Conservation (phyloP, 129 eudicot species). For the Flaveria brownii region DNA sequence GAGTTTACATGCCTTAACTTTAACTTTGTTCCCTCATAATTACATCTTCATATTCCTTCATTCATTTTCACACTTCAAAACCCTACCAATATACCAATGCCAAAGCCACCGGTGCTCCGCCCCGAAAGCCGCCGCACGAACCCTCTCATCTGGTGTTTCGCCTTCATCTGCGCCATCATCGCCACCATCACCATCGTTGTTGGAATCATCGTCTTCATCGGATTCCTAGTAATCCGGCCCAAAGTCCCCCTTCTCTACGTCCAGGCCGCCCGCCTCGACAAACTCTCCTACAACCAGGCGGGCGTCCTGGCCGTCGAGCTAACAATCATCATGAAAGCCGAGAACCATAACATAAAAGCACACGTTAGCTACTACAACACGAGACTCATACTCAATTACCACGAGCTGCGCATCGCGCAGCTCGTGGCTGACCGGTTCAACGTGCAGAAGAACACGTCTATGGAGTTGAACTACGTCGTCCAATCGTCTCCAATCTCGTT, state of each 20-base stretch:
- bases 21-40: not conserved
- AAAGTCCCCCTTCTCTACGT: constrained; percentile 56
- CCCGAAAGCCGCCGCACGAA: constrained; percentile 50
- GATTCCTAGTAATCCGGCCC: constrained; percentile 59
- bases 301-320: constrained; percentile 49
- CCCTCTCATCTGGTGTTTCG: constrained; percentile 61
- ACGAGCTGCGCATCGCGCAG: constrained; percentile 49
- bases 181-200: constrained; percentile 49
- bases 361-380: constrained; percentile 55
- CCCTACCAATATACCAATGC: constrained; percentile 32
- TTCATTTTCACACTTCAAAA: constrained; percentile 2
- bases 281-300: constrained; percentile 37
- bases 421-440: constrained; percentile 51
- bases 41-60: constrained; percentile 4
- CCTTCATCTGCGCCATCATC: constrained; percentile 52
- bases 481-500: constrained; percentile 56
- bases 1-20: not conserved
- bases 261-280: constrained; percentile 51
- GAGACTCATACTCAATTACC: constrained; percentile 36
- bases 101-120: constrained; percentile 28
- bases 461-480: constrained; percentile 40
- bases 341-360: constrained; percentile 61
- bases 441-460: constrained; percentile 42
- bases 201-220: constrained; percentile 58
- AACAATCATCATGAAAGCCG: constrained; percentile 44